Evolutionary conservation across 345 rosid genomes (phyloP), one percentile per base, ranked within the genome.

Genomic region (Gossypium mustelinum): DNA sequence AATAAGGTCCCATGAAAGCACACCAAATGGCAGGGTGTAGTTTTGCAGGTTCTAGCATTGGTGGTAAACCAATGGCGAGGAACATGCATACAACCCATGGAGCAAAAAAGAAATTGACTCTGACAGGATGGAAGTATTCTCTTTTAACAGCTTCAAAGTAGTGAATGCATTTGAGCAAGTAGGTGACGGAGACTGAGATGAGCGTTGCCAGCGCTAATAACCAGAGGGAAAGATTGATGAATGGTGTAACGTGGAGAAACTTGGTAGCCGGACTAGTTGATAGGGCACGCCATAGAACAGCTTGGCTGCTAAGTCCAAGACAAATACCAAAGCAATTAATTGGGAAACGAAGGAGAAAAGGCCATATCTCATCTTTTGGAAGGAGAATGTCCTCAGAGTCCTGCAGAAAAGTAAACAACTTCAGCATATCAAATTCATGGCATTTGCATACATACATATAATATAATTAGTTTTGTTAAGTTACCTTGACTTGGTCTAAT

Each of bases 81-180:
- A 95, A 90, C 97, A 93, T 93, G 79, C 97, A 95, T 74, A 88
- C 99, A 47, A 95, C 96, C 97, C 99, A 94, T 0, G 96, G 99
- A 50, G 98, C 97, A 11, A 92, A 94, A 83, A 93, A 95, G 90
- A 91, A 93, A 74, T 93, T 91, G 82, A 95, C 87, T 47, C 98
- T 82, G 44, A 95, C 89, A 0, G 96, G 98, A 76, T 93, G 99
- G 78, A 85, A 93, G 75, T 90, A 93, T 78, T 95, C 99, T 82
- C 99, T 81, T 81, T 83, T 86, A 13, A 93, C 89, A n/a, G 97
- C 99, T 80, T 93, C 97, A 41, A 95, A 95, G 86, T 95, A 92
- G 90, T 85, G 85, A 72, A 90, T 85, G 82, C 96, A 89, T 82
- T 91, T 95, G 76, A 93, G 92, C 24, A 88, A 70, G 89, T 92